Evolutionary conservation across 2,329 filamentous ascomycete species (phyloP), one percentile per base, ranked within the genome.

Genomic region (Colletotrichum shisoi): DNA sequence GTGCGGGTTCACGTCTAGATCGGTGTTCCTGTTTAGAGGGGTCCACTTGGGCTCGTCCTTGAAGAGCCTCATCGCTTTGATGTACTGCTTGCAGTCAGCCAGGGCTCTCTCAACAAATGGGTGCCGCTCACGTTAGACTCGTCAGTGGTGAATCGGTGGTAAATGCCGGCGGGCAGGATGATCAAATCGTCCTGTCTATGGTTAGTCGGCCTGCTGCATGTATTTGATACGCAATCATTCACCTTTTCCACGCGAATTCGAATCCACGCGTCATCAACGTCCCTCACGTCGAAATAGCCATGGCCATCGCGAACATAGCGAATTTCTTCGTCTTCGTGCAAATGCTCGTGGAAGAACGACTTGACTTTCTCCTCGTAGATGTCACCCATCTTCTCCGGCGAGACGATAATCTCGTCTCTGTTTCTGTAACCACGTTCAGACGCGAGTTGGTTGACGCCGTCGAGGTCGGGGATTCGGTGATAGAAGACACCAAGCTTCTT

Each of bases 41-140:
- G 93, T 98, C 95, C 95, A 99, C 81, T 98, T 97, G 40, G 95
- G 95, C 80, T 98, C 94, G 71, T 98, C 95, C 82, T 98, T 94
- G 86, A 98, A 99, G 58, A 99, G 84, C 64, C 95, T 87, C 92
- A 98, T 94, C 15, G 95, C 95, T 76, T 96, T 92, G 71, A 97
- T 92, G 76, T 94, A 97, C 94, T 97, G 72, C 31, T 39, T 52
- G 27, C 34, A 54, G 63, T 57, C 61, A 70, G 56, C n/a, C 19
- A 39, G 44, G 27, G 34, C 52, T 39, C 11, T 11, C 42, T n/a
- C n/a, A 7, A 9, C 2, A 45, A n/a, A 57, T 7, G 44, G 2
- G 51, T 27, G 34, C 70, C 48, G 86, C 92, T 81, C 78, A 97
- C 94, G 76, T 99, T 96, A 69, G 89, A 86, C 76, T 90, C 89